These are phyloP conservation scores for Amanita exitialis DNA, from an alignment of 768 basidiomycete species.

Conservation along the genomic window DNA sequence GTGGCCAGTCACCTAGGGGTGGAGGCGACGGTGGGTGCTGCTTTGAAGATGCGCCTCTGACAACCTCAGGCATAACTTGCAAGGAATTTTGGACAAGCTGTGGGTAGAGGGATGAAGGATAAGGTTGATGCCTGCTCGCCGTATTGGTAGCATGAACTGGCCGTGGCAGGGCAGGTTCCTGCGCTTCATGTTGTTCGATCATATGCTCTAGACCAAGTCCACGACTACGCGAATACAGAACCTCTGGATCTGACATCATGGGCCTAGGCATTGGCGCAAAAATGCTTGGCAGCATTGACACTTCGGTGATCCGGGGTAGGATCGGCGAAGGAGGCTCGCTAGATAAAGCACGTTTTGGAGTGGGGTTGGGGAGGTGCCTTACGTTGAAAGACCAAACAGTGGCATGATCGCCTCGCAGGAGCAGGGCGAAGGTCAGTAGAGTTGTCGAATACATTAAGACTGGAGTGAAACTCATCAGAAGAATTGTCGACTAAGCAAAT, in stretches of 20 bases:
- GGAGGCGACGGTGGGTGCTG: conserved; percentile 29
- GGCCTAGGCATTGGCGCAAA: conserved; percentile 34
- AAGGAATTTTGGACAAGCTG: conserved; percentile 15
- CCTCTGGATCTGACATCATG: conserved; percentile 17
- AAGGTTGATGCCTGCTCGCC: conserved; percentile 9
- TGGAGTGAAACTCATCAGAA: conserved; percentile 15
- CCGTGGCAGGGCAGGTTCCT: conserved; percentile 12
- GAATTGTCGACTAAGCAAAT: not conserved
- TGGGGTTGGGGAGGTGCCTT: conserved; percentile 29
- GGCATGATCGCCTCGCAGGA: conserved; percentile 32
- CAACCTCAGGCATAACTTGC: conserved; percentile 11
- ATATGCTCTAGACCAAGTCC: conserved; percentile 33
- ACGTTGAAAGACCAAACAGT: conserved; percentile 43
- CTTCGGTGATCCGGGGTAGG: conserved; percentile 23
- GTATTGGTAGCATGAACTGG: conserved; percentile 13
- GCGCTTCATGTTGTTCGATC: conserved; percentile 35
- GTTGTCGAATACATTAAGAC: conserved; percentile 52
- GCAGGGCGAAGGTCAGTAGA: conserved; percentile 27
- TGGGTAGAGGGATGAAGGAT: conserved; percentile 19
- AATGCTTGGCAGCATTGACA: conserved; percentile 23
- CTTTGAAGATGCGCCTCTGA: not conserved
- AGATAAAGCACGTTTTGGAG: conserved; percentile 17
- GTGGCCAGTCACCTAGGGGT: conserved; percentile 44
- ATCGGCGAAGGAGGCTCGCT: conserved; percentile 24
- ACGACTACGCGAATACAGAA: conserved; percentile 27